Conservation (phyloP, 352 stramenopile genomes). For the Pythium chondricola region DNA sequence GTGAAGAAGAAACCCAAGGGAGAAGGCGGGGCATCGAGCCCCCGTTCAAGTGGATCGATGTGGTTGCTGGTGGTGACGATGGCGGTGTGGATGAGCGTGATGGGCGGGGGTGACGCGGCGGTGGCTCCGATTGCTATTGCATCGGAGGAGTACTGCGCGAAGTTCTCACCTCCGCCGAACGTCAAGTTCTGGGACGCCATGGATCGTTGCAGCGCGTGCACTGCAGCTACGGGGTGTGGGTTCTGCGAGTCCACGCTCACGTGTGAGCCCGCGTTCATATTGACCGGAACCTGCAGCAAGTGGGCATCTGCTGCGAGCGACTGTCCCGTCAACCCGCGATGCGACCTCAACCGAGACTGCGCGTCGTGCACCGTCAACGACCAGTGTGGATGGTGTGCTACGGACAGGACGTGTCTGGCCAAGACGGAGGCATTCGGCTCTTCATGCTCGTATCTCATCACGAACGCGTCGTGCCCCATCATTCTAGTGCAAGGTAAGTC, state of each 20-base stretch:
- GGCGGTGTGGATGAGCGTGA: neutral
- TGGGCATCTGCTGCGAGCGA: slow-evolving; percentile 52
- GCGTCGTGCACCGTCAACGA: slow-evolving; percentile 43
- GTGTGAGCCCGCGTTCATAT: slow-evolving; percentile 56
- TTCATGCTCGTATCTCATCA: slow-evolving; percentile 80
- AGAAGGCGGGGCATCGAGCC: neutral
- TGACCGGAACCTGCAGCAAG: slow-evolving; percentile 36
- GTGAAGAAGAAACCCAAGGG: slow-evolving; percentile 7
- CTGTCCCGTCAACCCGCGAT: slow-evolving; percentile 71
- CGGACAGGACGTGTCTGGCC: slow-evolving; percentile 74
- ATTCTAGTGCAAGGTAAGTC: slow-evolving; percentile 65
- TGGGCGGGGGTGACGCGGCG: too few relatives aligned
- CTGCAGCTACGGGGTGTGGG: slow-evolving; percentile 60
- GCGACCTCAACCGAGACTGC: slow-evolving; percentile 49
- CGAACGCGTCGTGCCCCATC: slow-evolving; percentile 77
- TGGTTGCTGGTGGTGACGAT: neutral
- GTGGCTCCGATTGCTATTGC: neutral
- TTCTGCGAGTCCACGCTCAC: slow-evolving; percentile 90
- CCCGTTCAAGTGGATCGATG: neutral
- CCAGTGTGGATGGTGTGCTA: slow-evolving; percentile 89
- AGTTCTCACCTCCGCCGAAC: slow-evolving; percentile 40
- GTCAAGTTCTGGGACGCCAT: slow-evolving; percentile 58
- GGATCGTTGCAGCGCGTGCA: slow-evolving; percentile 65
- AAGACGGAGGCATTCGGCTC: slow-evolving; percentile 77
- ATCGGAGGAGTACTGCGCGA: slow-evolving; percentile 34